Evolutionary conservation across 129 eudicot species (phyloP).

Genomic region (Deinandra increscens): DNA sequence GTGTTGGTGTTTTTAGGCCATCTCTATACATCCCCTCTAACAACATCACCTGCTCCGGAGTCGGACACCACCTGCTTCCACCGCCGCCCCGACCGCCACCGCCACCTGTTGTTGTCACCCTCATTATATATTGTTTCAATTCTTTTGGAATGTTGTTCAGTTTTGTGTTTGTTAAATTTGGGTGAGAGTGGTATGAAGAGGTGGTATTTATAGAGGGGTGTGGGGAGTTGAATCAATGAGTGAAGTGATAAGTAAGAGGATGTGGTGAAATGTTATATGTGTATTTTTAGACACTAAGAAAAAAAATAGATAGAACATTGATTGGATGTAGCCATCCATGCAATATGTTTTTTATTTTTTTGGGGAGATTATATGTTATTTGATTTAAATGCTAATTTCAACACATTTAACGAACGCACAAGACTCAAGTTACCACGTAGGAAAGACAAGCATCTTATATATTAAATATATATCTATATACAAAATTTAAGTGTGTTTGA

Average conservation of each 20-base stretch:
- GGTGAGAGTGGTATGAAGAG: background rate
- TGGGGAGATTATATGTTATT: no score
- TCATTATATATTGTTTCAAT: background rate
- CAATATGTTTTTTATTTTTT: no score
- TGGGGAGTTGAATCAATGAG: constrained; percentile 9
- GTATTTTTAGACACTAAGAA: no score
- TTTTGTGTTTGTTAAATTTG: background rate
- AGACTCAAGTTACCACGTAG: no score
- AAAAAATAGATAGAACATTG: no score
- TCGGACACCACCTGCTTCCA: constrained; percentile 70
- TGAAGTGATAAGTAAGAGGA: constrained; percentile 1
- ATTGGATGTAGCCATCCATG: no score
- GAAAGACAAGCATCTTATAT: no score
- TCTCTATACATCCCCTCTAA: constrained; percentile 72
- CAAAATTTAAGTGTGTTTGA: no score
- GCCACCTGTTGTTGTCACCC: background rate
- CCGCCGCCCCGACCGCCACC: constrained; percentile 10
- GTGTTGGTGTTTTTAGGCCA: constrained; percentile 69
- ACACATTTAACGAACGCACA: no score
- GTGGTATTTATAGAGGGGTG: constrained; percentile 22
- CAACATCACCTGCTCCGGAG: constrained; percentile 73
- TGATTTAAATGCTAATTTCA: no score
- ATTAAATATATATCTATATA: no score
- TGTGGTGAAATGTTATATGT: no score
- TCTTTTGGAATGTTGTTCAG: background rate